Percentiles rank a stretch among this genome's conserved stretches.
These are phyloP conservation scores for Sutorius australiensis DNA, from an alignment of 768 basidiomycete genomes.

Conservation along the genomic window DNA sequence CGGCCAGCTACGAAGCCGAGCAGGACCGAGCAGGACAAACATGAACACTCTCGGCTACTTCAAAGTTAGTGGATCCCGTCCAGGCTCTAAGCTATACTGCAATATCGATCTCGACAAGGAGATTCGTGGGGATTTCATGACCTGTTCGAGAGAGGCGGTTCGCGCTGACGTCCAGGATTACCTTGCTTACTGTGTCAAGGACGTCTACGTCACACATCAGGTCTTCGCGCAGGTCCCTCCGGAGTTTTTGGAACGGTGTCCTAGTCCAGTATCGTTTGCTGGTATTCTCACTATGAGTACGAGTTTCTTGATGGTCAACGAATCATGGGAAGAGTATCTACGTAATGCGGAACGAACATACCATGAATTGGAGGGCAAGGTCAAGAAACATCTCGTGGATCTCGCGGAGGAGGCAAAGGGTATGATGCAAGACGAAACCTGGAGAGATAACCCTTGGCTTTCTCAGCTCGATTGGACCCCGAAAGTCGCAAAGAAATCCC, in stretches of 20 bases:
- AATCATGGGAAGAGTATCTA: conserved; percentile 84
- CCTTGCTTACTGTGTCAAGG: conserved; percentile 79
- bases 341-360: conserved; percentile 74
- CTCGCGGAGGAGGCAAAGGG: conserved; percentile 58
- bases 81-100: conserved; percentile 86
- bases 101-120: conserved; percentile 75
- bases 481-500: conserved; percentile 67
- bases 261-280: conserved; percentile 89
- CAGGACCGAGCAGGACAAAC: too few relatives aligned
- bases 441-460: conserved; percentile 79
- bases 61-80: too few relatives aligned
- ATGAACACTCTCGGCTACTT: too few relatives aligned
- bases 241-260: conserved; percentile 76
- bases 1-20: too few relatives aligned
- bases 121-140: conserved; percentile 74
- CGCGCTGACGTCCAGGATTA: conserved; percentile 65
- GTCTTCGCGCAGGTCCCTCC: conserved; percentile 79
- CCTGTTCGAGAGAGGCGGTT: conserved; percentile 59
- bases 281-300: conserved; percentile 91
- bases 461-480: conserved; percentile 94
- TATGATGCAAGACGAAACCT: conserved; percentile 48
- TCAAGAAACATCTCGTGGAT: conserved; percentile 58
- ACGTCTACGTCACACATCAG: conserved; percentile 80
- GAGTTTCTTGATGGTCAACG: conserved; percentile 85
- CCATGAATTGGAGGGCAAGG: conserved; percentile 59